phyloP scores from a whole-genome alignment of 2,329 filamentous ascomycete genomes.

The Fusarium scirpi region DNA sequence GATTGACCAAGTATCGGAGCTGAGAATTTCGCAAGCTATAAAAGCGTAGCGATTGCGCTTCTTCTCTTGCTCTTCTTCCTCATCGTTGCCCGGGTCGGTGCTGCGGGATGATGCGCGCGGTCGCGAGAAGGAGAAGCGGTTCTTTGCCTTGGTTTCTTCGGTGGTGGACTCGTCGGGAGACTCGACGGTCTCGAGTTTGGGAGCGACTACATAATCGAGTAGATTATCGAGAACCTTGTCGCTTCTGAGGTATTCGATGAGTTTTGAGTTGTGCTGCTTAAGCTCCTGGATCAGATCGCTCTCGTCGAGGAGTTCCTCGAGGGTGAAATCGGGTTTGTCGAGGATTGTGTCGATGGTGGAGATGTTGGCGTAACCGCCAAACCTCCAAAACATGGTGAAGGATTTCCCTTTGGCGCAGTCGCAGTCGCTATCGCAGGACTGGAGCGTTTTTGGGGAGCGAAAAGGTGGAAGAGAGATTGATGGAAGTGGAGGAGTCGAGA shows the following conservation, averaged over 20 bases:
- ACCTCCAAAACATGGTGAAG: slow-evolving; percentile 97
- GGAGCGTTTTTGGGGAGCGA: slow-evolving; percentile 39
- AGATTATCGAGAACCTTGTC: slow-evolving; percentile 86
- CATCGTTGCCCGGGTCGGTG: slow-evolving; percentile 60
- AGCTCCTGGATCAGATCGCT: slow-evolving; percentile 96
- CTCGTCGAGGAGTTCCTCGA: slow-evolving; percentile 96
- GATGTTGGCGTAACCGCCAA: slow-evolving; percentile 98
- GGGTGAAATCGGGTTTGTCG: slow-evolving; percentile 93
- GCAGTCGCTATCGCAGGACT: slow-evolving; percentile 50
- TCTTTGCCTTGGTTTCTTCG: slow-evolving; percentile 62
- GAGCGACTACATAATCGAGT: slow-evolving; percentile 90
- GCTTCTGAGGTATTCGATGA: slow-evolving; percentile 94
- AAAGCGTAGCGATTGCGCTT: slow-evolving; percentile 94
- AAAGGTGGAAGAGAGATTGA: slow-evolving; percentile 28
- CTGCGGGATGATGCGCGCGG: slow-evolving; percentile 66
- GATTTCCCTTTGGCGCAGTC: slow-evolving; percentile 46
- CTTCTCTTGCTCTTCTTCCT: slow-evolving; percentile 85
- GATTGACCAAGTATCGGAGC: slow-evolving; percentile 97
- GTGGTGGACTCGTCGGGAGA: slow-evolving; percentile 64
- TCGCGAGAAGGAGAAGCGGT: slow-evolving; percentile 62
- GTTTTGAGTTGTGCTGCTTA: slow-evolving; percentile 97
- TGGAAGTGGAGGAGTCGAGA: slow-evolving; percentile 41
- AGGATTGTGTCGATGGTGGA: slow-evolving; percentile 97
- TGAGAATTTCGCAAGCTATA: slow-evolving; percentile 90
- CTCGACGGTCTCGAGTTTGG: slow-evolving; percentile 71